phyloP scores from a whole-genome alignment of 1,139 yeast genomes.

The Yamadazyma diospyri region DNA sequence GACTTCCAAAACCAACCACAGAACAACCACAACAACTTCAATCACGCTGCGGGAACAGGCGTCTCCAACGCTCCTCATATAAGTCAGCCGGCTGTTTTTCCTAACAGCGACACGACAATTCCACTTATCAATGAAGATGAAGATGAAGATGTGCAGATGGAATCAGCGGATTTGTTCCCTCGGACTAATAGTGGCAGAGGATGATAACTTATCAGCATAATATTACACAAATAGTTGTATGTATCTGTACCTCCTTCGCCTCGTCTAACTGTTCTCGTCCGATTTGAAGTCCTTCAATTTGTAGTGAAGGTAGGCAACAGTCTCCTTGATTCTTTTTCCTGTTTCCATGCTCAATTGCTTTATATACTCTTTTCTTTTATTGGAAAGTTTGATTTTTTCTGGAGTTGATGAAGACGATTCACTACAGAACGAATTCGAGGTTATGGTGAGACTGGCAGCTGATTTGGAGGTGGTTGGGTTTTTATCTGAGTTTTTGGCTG shows the following conservation, averaged over 20 bases:
- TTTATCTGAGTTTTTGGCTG: no score
- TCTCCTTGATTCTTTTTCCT: slow-evolving; percentile 16
- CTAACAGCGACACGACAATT: slow-evolving; percentile 25
- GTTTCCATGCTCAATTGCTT: slow-evolving; percentile 18
- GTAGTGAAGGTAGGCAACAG: slow-evolving; percentile 22
- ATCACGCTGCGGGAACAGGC: slow-evolving; percentile 4
- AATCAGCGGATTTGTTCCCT: slow-evolving; percentile 33
- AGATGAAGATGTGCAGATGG: slow-evolving; percentile 39
- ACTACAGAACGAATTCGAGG: neutral
- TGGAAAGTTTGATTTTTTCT: no score
- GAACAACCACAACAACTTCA: neutral
- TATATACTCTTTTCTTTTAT: slow-evolving; percentile 14
- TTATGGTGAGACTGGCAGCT: neutral
- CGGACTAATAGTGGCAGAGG: slow-evolving; percentile 12
- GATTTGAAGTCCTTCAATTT: slow-evolving; percentile 10
- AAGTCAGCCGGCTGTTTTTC: slow-evolving; percentile 42
- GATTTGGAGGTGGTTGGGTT: slow-evolving; percentile 5
- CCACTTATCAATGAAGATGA: slow-evolving; percentile 27
- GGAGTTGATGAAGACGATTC: neutral
- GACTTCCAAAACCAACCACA: slow-evolving; percentile 2
- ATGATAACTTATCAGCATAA: no score
- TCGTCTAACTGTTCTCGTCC: slow-evolving; percentile 4
- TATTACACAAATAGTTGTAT: neutral
- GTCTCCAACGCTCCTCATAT: slow-evolving; percentile 40
- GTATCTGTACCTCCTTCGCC: neutral